Evolutionary conservation across 495 filamentous ascomycete species (phyloP).

Genomic region (Xylona heveae): DNA sequence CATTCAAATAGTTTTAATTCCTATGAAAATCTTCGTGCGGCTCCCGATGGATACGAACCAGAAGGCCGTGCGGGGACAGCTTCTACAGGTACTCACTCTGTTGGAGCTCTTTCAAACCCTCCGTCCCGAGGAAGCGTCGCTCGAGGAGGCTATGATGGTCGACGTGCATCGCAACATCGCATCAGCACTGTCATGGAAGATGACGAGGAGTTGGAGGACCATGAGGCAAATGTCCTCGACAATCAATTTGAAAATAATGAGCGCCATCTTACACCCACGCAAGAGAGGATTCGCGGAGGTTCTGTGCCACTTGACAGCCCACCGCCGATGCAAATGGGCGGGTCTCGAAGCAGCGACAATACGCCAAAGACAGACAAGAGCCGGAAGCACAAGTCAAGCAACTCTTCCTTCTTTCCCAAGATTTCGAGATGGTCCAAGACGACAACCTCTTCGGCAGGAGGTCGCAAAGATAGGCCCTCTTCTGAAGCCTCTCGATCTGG

Average conservation of each 20-base stretch:
- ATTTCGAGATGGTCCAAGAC: conserved; percentile 96
- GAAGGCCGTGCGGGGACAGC: conserved; percentile 53
- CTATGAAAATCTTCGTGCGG: conserved; percentile 32
- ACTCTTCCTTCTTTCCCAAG: conserved; percentile 77
- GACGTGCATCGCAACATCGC: conserved; percentile 48
- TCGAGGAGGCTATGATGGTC: conserved; percentile 31
- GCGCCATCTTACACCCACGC: conserved; percentile 23
- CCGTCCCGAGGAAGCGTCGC: conserved; percentile 37
- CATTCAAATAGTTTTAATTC: conserved; percentile 21
- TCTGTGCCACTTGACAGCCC: conserved; percentile 53
- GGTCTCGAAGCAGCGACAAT: conserved; percentile 49
- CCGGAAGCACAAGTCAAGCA: conserved; percentile 78
- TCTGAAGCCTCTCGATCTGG: conserved; percentile 42
- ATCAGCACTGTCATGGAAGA: conserved; percentile 77
- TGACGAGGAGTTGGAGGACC: conserved; percentile 43
- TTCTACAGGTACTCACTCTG: conserved; percentile 51
- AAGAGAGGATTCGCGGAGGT: conserved; percentile 27
- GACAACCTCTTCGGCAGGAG: conserved; percentile 54
- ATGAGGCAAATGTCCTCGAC: conserved; percentile 21
- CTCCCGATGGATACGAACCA: conserved; percentile 56
- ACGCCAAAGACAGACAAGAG: conserved; percentile 58
- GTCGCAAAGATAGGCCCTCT: conserved; percentile 21
- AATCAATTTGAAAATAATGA: conserved; percentile 26
- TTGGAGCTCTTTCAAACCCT: conserved; percentile 50
- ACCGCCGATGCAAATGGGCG: conserved; percentile 27